Base-by-base conservation (phyloP, 495 filamentous ascomycete species). In the Cryomyces antarcticus region DNA sequence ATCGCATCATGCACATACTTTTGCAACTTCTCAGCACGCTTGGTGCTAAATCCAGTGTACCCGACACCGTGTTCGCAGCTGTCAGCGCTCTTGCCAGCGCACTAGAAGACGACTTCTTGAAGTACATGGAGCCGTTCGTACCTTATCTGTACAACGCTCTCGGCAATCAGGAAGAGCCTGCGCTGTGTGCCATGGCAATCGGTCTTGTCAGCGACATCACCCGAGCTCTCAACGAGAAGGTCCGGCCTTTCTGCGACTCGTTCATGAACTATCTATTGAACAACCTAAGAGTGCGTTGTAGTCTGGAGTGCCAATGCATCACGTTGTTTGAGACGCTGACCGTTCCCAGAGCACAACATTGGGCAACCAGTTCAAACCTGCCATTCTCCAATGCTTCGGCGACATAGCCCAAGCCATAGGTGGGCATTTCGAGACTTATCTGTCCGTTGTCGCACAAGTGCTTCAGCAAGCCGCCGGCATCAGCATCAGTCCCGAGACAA, bases 181-280 rank as follows among this genome's bases (percentile, higher is more conserved):
- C 72, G 59, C 70, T 96, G 31, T 97, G 92, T 68, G 73, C 87
- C 33, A 93, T 97, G 82, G 88, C 89, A 42, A 95, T 96, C 61
- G 89, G 89, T 44, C 67, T 96, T 37, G 87, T 95, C 46, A 93
- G 88, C 58, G 89, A 97, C 56, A 85, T 97, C 53, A 80, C 83
- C 28, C 81, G 89, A 47, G 86, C 87, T 7, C 66, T 96, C 60
- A 85, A 85, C 54, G 80, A 82, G 55, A 76, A 78, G 56, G 78
- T 86, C 51, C 82, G 87, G 62, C 89, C 88, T 40, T 96, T 75
- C 65, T 97, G 89, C 63, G 92, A 97, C 53, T 67, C 71, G 45
- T 95, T 96, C 57, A 97, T 97, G 89, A 97, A 96, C 63, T 79
- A 83, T 53, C 69, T 97, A 33, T 71, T 96, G 47, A 82, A 78